Evolutionary conservation across 129 eudicot genomes (phyloP).

Genomic region (carrot (Daucus carota)): DH1_v3.0 NC_030388.2:16206001-16206500

Average conservation of each 20-base stretch:
- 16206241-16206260: not conserved
- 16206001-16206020: not conserved
- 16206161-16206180: too few relatives aligned
- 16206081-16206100: too few relatives aligned
- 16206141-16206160: too few relatives aligned
- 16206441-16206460: constrained; percentile 79
- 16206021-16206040: not conserved
- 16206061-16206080: too few relatives aligned
- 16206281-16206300: too few relatives aligned
- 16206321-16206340: not conserved
- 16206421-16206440: not conserved
- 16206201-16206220: not conserved
- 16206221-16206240: not conserved
- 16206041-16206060: not conserved
- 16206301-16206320: too few relatives aligned
- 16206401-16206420: too few relatives aligned
- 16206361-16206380: not conserved
- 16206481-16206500: constrained; percentile 98
- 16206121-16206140: too few relatives aligned
- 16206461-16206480: constrained; percentile 84
- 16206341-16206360: not conserved
- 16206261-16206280: too few relatives aligned
- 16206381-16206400: too few relatives aligned
- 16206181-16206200: not conserved
- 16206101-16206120: too few relatives aligned